These are phyloP conservation scores for Escallonia rubra DNA, from an alignment of 129 eudicot species.

Conservation along the genomic window DNA sequence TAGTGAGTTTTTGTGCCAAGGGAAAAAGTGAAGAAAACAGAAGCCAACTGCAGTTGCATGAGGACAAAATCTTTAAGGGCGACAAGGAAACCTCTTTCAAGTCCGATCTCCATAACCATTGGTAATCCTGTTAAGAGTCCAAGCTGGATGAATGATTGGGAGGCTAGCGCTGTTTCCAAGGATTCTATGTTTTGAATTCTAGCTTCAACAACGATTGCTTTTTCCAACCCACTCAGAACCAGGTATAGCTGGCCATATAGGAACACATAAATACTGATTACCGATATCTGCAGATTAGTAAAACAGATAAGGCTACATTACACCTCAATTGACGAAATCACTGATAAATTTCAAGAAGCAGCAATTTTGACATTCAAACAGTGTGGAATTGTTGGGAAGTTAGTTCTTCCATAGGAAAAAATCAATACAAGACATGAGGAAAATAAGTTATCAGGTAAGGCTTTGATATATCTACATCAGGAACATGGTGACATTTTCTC, in stretches of 20 bases:
- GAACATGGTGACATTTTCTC: too few relatives aligned
- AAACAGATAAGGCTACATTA: background rate
- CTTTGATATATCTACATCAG: too few relatives aligned
- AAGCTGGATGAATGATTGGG: constrained; percentile 91
- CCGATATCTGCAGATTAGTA: constrained; percentile 63
- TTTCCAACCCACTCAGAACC: constrained; percentile 85
- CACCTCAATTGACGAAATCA: too few relatives aligned
- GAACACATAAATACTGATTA: constrained; percentile 77
- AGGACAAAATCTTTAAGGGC: constrained; percentile 93
- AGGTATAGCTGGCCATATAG: constrained; percentile 92
- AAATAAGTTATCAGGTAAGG: too few relatives aligned
- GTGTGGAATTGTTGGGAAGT: too few relatives aligned
- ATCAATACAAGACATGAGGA: too few relatives aligned
- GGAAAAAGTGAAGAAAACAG: constrained; percentile 93
- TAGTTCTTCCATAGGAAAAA: too few relatives aligned
- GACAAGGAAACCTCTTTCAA: constrained; percentile 73
- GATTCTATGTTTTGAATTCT: constrained; percentile 68
- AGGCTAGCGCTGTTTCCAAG: constrained; percentile 88
- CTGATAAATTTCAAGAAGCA: too few relatives aligned
- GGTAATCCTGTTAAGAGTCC: constrained; percentile 93
- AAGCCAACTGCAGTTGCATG: constrained; percentile 91
- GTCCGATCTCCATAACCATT: constrained; percentile 87
- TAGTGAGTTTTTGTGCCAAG: constrained; percentile 89
- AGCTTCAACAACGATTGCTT: constrained; percentile 60
- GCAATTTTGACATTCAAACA: too few relatives aligned